phyloP scores from a whole-genome alignment of 345 rosid species.

The Camelina neglecta region DNA sequence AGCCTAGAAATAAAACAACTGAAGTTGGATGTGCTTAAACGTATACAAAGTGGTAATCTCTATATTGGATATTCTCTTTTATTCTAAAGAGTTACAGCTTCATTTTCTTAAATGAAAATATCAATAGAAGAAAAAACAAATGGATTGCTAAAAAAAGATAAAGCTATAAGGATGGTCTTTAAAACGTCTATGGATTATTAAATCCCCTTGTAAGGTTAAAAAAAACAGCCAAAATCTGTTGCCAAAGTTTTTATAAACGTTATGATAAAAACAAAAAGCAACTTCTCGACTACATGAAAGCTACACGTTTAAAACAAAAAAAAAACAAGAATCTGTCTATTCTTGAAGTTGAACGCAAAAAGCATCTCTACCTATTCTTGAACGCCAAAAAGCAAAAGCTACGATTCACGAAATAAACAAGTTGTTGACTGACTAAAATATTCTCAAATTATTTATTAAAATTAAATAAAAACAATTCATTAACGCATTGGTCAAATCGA shows the following conservation, averaged over 20 bases:
- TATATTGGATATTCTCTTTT: neutral
- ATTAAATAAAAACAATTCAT: neutral
- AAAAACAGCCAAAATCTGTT: constrained; percentile 35
- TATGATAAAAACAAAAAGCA: constrained; percentile 27
- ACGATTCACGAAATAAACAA: constrained; percentile 41
- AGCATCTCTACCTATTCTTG: constrained; percentile 12
- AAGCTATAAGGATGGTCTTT: neutral
- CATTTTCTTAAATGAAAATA: neutral
- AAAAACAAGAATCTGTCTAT: neutral
- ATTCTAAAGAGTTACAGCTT: neutral
- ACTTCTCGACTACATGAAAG: constrained; percentile 18
- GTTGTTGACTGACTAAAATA: constrained; percentile 34
- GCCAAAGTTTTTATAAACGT: constrained; percentile 35
- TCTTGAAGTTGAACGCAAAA: constrained; percentile 28
- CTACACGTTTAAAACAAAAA: constrained; percentile 30
- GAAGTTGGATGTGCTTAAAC: neutral
- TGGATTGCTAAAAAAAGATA: neutral
- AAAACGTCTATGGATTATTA: neutral
- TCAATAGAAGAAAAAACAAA: neutral
- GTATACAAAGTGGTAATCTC: neutral
- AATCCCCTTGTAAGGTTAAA: neutral
- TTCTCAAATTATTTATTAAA: constrained; percentile 3
- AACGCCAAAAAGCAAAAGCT: constrained; percentile 22
- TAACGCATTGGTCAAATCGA: constrained; percentile 34
- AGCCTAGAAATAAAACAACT: constrained; percentile 2